Base-by-base conservation (phyloP, 805 yeast species). In the Ogataea neopini region DNA sequence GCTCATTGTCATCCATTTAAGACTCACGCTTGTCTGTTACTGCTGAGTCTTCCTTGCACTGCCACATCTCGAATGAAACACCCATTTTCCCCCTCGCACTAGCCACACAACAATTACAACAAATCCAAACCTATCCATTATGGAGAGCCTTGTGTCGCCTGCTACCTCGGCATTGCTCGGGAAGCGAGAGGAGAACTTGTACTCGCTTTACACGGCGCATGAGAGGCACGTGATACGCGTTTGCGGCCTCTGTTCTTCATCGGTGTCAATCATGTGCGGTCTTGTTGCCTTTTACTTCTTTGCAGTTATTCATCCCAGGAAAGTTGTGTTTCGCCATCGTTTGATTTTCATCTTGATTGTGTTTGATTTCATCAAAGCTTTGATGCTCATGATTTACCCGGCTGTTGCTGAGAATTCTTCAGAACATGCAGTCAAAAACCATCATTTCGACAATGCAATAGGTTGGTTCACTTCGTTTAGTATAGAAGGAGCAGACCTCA, bases 401-500 rank as follows among this genome's bases (percentile, higher is more conserved):
- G 59, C 56, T 2, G 37, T 44, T 1, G 51, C 59, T 2, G 40
- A 52, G 30, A 11, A 25, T 7, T 33, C 54, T 1, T 10, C 36
- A 1, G 57, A 56, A 38, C n/a, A 17, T 1, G 44, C 53, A 2
- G 46, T 40, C 13, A 11, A 20, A 1, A 57, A 55, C 46, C 25
- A 22, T 1, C 64, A 63, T 25, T 80, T 85, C 60, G 79, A 84
- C 57, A 80, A 83, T 59, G 78, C 81, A 4, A 75, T 85, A 29
- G 96, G 96, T 2, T 89, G 86, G 72, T 82, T 88, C 65, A 86
- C 96, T 1, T 87, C 91, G 3, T 74, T 83, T 33, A 76, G 88
- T 18, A 84, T 86, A 11, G 95, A 88, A 65, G 96, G 96, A 17
- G 89, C 91, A 1, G 97, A 90, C 66, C 61, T 88, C 29, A 90